Conservation (phyloP, 176 grass and related monocot species). For the Carex littledalei region DNA sequence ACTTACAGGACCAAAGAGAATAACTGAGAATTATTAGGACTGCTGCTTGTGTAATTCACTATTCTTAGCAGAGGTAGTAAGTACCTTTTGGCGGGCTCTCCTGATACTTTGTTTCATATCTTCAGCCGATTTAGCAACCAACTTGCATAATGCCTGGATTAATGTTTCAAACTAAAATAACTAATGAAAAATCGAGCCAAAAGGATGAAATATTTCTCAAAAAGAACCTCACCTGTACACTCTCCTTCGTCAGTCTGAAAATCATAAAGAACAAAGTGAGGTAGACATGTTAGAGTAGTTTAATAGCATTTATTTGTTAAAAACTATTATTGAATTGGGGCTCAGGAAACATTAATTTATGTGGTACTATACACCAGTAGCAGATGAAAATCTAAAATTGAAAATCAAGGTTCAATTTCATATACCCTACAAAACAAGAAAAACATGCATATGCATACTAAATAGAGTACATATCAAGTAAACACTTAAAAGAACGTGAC, state of each 20-base stretch:
- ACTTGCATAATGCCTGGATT: conserved; percentile 73
- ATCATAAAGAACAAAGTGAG: conserved; percentile 15
- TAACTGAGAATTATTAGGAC: neutral
- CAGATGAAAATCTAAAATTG: neutral
- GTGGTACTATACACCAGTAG: neutral
- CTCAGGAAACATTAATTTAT: neutral
- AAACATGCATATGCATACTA: neutral
- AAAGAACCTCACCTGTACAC: conserved; percentile 63
- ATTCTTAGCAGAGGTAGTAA: conserved; percentile 18
- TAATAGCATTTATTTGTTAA: neutral
- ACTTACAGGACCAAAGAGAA: neutral
- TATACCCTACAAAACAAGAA: neutral
- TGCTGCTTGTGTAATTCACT: neutral
- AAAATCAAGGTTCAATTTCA: neutral
- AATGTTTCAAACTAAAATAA: neutral
- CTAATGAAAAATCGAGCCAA: conserved; percentile 3
- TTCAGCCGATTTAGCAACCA: conserved; percentile 89
- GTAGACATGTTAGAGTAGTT: neutral
- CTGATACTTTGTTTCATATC: conserved; percentile 96
- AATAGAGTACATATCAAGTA: neutral
- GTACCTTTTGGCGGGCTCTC: conserved; percentile 95
- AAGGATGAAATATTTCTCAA: neutral
- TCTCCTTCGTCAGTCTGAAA: conserved; percentile 88
- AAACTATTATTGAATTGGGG: neutral
- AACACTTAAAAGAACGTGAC: neutral